Conservation (phyloP, 2,329 filamentous ascomycete species). For the Endothia cerciana region DNA sequence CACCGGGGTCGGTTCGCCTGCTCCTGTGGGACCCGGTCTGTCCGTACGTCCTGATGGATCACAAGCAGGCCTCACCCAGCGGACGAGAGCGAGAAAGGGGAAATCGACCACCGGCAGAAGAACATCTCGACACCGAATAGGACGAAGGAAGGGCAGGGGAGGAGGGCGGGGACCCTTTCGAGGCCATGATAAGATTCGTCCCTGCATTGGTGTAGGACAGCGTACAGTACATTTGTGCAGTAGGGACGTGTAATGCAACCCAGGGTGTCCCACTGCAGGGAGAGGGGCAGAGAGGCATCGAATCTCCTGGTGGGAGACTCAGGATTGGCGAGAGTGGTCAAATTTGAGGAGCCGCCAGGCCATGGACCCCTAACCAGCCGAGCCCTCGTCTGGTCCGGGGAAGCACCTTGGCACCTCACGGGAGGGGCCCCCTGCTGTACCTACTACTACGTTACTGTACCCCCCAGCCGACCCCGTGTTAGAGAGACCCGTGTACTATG, state of each 20-base stretch:
- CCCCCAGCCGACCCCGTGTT: background rate
- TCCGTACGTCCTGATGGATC: background rate
- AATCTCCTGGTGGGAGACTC: background rate
- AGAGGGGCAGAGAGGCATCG: background rate
- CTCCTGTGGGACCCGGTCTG: background rate
- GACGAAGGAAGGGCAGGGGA: background rate
- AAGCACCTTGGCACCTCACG: no score
- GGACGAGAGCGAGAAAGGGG: no score
- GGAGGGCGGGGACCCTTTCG: background rate
- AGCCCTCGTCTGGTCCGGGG: conserved; percentile 1
- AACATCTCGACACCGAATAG: background rate
- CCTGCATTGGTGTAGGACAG: background rate
- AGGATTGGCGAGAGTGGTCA: background rate
- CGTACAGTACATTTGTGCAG: background rate
- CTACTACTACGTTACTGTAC: no score
- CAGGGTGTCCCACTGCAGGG: background rate
- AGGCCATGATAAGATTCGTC: background rate
- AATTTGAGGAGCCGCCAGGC: background rate
- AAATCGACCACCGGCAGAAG: background rate
- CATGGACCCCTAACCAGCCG: background rate
- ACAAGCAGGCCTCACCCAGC: background rate
- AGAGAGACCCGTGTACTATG: background rate
- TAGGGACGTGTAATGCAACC: background rate
- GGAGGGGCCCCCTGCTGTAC: background rate
- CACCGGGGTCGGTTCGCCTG: background rate